Percentiles rank a stretch among this genome's conserved stretches.
phyloP scores from a whole-genome alignment of 75 land plant species.

The Pseudotsuga menziesii region DNA sequence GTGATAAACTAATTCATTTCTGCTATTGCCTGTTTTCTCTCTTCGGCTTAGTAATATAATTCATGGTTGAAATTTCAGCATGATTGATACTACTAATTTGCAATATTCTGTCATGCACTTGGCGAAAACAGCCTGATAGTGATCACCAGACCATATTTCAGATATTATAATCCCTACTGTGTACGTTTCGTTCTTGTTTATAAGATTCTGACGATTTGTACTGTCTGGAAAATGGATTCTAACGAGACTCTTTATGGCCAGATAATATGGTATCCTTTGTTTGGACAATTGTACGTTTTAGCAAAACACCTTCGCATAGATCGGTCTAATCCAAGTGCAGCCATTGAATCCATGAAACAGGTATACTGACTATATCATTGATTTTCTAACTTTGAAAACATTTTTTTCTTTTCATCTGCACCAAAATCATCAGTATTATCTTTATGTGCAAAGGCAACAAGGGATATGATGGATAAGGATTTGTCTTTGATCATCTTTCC shows the following conservation, averaged over 20 bases:
- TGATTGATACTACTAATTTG: neutral
- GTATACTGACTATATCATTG: conserved; percentile 10
- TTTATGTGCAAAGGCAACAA: conserved; percentile 21
- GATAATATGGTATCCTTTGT: conserved; percentile 56
- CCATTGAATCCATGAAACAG: conserved; percentile 44
- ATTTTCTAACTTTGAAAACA: neutral
- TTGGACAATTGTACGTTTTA: conserved; percentile 49
- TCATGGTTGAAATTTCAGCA: neutral
- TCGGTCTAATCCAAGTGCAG: conserved; percentile 40
- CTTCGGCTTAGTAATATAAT: neutral
- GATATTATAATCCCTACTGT: neutral
- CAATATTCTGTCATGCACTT: neutral
- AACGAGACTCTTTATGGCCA: conserved; percentile 5
- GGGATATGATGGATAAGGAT: conserved; percentile 26
- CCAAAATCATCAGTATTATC: neutral
- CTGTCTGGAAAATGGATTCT: neutral
- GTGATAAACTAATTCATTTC: neutral
- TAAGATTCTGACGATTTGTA: neutral
- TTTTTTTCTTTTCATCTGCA: neutral
- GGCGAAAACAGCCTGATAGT: neutral
- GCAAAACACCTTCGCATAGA: conserved; percentile 55
- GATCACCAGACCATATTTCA: too few species aligned
- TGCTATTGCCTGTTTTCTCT: neutral
- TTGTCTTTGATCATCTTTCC: conserved; percentile 45
- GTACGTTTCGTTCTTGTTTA: neutral